Conservation (phyloP, 2,329 filamentous ascomycete genomes). For the Sclerotinia sclerotiorum region DNA sequence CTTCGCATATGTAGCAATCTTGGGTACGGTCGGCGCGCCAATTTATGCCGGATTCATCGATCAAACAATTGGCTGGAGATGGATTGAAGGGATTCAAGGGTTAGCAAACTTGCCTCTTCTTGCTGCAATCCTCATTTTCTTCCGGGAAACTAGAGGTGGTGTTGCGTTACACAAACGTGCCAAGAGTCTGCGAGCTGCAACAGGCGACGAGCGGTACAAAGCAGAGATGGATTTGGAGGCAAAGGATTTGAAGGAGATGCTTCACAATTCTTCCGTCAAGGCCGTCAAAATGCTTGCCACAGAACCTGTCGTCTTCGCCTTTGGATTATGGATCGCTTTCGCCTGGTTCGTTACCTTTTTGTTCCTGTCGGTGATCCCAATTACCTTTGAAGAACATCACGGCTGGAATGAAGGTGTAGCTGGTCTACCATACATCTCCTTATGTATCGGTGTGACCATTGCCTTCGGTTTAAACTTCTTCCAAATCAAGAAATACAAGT, state of each 20-base stretch:
- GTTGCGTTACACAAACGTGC: conserved; percentile 78
- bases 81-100: conserved; percentile 83
- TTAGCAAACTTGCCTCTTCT: conserved; percentile 66
- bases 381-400: conserved; percentile 70
- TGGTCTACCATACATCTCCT: conserved; percentile 60
- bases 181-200: conserved; percentile 58
- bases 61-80: conserved; percentile 68
- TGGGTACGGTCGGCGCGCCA: conserved; percentile 70
- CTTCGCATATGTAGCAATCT: conserved; percentile 70
- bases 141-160: conserved; percentile 77
- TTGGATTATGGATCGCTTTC: conserved; percentile 86
- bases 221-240: conserved; percentile 53
- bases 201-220: conserved; percentile 58
- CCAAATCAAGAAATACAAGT: conserved; percentile 18
- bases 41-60: conserved; percentile 63
- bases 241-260: conserved; percentile 60
- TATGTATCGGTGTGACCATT: conserved; percentile 43
- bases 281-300: conserved; percentile 72
- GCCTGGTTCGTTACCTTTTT: conserved; percentile 86
- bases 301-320: conserved; percentile 77
- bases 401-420: conserved; percentile 59
- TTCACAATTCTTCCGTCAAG: conserved; percentile 69
- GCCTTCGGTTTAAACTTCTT: conserved; percentile 17
- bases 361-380: conserved; percentile 75
- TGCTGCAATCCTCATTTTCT: conserved; percentile 63